Conservation (phyloP, 768 basidiomycete species). For the Aureoboletus auriporus region DNA sequence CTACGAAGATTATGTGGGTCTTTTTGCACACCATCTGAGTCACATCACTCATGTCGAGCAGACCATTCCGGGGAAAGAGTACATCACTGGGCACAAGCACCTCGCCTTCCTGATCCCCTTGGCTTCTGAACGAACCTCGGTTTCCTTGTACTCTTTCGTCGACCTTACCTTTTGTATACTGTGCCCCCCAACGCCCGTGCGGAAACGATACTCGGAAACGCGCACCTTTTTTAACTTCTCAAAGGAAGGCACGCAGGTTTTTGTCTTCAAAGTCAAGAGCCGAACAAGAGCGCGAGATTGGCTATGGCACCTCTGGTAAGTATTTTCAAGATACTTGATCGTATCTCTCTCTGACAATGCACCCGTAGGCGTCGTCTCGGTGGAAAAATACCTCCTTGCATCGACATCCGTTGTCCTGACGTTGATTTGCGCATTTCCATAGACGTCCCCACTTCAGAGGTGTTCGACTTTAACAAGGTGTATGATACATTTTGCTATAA, state of each 20-base stretch:
- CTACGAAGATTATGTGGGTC: constrained; percentile 77
- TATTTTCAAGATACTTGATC: not conserved
- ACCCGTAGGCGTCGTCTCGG: constrained; percentile 63
- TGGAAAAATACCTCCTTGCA: constrained; percentile 58
- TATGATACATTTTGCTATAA: constrained; percentile 53
- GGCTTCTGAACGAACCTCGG: constrained; percentile 50
- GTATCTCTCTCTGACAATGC: not conserved
- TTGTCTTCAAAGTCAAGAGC: constrained; percentile 79
- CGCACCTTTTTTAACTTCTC: constrained; percentile 47
- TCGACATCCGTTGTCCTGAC: constrained; percentile 70
- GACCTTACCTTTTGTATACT: constrained; percentile 81
- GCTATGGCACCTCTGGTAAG: constrained; percentile 84
- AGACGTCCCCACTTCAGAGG: constrained; percentile 46
- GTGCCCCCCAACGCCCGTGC: constrained; percentile 53
- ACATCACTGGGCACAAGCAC: constrained; percentile 66
- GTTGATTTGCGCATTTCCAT: constrained; percentile 67
- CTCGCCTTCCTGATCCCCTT: constrained; percentile 80
- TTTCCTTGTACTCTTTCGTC: constrained; percentile 85
- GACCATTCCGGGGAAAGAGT: constrained; percentile 65
- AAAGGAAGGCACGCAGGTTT: constrained; percentile 75
- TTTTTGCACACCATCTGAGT: not conserved
- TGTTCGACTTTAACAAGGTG: constrained; percentile 33
- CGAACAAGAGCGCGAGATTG: constrained; percentile 81
- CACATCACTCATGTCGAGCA: constrained; percentile 25
- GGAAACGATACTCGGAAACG: constrained; percentile 35